Percentiles rank a stretch among this genome's conserved stretches.
Evolutionary conservation across 495 filamentous ascomycete species (phyloP).

Genomic region (Eremomyces bilateralis): DNA sequence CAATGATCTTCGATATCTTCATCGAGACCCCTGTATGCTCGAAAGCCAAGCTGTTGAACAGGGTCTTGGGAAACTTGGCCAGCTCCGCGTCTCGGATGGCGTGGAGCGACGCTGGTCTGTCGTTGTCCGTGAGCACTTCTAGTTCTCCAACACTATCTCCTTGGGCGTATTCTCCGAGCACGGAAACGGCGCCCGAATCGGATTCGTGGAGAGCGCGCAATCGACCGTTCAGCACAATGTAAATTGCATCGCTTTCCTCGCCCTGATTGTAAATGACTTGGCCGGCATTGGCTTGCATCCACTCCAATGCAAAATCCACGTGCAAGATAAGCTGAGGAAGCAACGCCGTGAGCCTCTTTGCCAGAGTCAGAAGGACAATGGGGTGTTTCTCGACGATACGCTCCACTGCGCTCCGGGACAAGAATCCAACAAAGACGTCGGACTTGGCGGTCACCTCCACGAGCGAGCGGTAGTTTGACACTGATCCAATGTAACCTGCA

Average conservation of each 20-base stretch:
- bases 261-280: slow-evolving; percentile 86
- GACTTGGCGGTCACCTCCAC: slow-evolving; percentile 94
- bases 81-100: slow-evolving; percentile 93
- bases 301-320: slow-evolving; percentile 94
- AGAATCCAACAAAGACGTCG: slow-evolving; percentile 93
- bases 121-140: slow-evolving; percentile 89
- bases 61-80: slow-evolving; percentile 82
- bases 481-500: slow-evolving; percentile 79
- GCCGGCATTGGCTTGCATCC: slow-evolving; percentile 88
- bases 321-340: slow-evolving; percentile 84
- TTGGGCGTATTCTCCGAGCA: slow-evolving; percentile 84
- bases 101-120: slow-evolving; percentile 69
- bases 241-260: slow-evolving; percentile 95
- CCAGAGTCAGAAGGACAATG: slow-evolving; percentile 81
- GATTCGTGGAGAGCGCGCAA: slow-evolving; percentile 60
- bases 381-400: slow-evolving; percentile 82
- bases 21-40: slow-evolving; percentile 97
- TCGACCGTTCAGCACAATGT: slow-evolving; percentile 88
- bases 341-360: slow-evolving; percentile 74
- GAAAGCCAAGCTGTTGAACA: slow-evolving; percentile 92
- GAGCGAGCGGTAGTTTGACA: slow-evolving; percentile 88
- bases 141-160: slow-evolving; percentile 94
- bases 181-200: slow-evolving; percentile 60
- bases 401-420: slow-evolving; percentile 70
- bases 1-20: slow-evolving; percentile 96